phyloP scores from a whole-genome alignment of 2,329 filamentous ascomycete genomes.

The Monilinia vaccinii-corymbosi region DNA sequence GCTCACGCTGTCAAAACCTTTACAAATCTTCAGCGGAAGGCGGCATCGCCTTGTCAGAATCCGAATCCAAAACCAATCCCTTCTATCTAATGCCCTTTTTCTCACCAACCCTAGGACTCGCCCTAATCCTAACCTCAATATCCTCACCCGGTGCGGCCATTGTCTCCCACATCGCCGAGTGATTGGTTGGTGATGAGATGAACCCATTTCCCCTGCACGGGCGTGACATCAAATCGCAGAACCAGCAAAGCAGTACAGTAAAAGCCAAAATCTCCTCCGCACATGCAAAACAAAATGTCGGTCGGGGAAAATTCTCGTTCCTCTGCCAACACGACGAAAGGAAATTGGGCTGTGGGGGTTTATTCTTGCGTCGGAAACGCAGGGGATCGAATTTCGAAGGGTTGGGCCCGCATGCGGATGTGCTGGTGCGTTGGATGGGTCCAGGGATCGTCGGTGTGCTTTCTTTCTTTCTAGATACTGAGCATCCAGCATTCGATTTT shows the following conservation, averaged over 20 bases:
- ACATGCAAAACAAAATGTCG: conserved; percentile 31
- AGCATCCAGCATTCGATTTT: conserved; percentile 29
- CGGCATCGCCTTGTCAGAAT: conserved; percentile 11
- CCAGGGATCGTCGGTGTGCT: conserved; percentile 31
- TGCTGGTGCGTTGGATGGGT: conserved; percentile 25
- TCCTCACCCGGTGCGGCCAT: not conserved
- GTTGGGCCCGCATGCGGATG: conserved; percentile 28
- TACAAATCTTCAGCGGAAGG: conserved; percentile 9
- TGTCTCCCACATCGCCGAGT: not conserved
- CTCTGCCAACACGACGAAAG: conserved; percentile 31
- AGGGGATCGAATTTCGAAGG: conserved; percentile 29
- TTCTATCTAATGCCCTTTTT: conserved; percentile 4
- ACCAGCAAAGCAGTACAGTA: conserved; percentile 29
- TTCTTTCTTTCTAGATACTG: conserved; percentile 31
- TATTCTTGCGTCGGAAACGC: conserved; percentile 26
- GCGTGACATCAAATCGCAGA: conserved; percentile 25
- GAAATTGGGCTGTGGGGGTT: conserved; percentile 23
- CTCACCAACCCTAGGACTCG: not conserved
- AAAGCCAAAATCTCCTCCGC: conserved; percentile 29
- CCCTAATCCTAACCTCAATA: conserved; percentile 6
- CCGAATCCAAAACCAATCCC: not conserved
- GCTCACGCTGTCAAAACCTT: not conserved
- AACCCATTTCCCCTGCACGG: not conserved
- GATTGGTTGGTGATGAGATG: not conserved
- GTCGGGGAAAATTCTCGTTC: conserved; percentile 31